A percentile compares a stretch with the other conserved stretches of the same genome.
These are phyloP conservation scores for Apiotrichum brassicae DNA, from an alignment of 1,284 basidiomycete species.

Conservation along the genomic window DNA sequence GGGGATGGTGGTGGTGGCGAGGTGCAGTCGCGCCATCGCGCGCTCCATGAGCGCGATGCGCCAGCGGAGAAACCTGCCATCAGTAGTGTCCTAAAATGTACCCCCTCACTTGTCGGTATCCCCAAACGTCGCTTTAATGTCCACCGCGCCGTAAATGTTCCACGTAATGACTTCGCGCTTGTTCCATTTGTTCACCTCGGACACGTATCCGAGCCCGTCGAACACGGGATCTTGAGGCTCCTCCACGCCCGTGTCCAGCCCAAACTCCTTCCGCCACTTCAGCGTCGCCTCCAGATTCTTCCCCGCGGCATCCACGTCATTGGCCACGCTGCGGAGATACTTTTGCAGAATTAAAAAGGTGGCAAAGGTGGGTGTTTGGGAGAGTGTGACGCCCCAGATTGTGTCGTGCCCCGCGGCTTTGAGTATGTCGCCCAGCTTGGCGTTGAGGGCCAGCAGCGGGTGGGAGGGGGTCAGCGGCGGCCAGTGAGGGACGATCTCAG, in stretches of 20 bases:
- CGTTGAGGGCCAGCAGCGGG: slow-evolving; percentile 16
- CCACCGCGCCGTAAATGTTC: slow-evolving; percentile 28
- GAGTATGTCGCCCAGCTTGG: slow-evolving; percentile 17
- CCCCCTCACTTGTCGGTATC: slow-evolving; percentile 19
- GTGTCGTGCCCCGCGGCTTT: slow-evolving; percentile 12
- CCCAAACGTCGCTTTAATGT: slow-evolving; percentile 23
- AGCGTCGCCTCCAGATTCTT: slow-evolving; percentile 17
- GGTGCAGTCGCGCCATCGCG: slow-evolving; percentile 18
- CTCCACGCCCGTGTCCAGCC: slow-evolving; percentile 2
- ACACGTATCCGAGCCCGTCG: slow-evolving; percentile 25
- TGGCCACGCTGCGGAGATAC: slow-evolving; percentile 19
- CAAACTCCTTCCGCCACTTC: slow-evolving; percentile 24
- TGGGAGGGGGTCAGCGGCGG: slow-evolving; percentile 15
- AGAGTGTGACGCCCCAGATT: slow-evolving; percentile 28
- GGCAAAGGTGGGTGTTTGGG: slow-evolving; percentile 13
- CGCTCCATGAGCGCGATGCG: slow-evolving; percentile 23
- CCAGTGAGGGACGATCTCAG: slow-evolving; percentile 13
- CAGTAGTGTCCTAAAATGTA: neutral
- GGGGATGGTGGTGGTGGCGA: slow-evolving; percentile 15
- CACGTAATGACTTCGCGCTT: slow-evolving; percentile 20
- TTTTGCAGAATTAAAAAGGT: slow-evolving; percentile 26
- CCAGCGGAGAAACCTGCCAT: slow-evolving; percentile 25
- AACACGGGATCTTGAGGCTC: slow-evolving; percentile 10
- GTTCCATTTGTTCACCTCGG: slow-evolving; percentile 9
- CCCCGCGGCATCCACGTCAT: slow-evolving; percentile 18